Evolutionary conservation across 208 protist species (phyloP).

Genomic region (Borovskyia barvae): DNA sequence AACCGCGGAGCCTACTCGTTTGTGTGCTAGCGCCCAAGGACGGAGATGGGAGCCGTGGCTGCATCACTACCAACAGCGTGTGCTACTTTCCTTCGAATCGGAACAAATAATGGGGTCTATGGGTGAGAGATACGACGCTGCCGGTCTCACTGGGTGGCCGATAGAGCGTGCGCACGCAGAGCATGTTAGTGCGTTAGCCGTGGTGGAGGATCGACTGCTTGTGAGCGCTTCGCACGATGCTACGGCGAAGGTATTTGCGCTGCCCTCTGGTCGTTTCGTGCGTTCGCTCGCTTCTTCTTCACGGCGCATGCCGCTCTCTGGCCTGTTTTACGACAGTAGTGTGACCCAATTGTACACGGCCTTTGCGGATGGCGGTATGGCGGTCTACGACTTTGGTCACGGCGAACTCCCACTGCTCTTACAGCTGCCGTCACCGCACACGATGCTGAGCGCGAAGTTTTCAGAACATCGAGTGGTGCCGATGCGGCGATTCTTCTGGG

Average conservation of each 20-base stretch:
- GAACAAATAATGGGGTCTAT: constrained; percentile 3
- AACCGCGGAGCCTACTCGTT: background rate
- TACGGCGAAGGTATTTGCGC: constrained; percentile 60
- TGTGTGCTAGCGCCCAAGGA: background rate
- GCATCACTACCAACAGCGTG: constrained; percentile 14
- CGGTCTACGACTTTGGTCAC: constrained; percentile 37
- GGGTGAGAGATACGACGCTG: constrained; percentile 15
- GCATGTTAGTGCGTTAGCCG: constrained; percentile 38
- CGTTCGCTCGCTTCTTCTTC: constrained; percentile 30
- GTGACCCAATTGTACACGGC: constrained; percentile 35
- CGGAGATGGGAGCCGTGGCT: constrained; percentile 22
- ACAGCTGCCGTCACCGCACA: constrained; percentile 26
- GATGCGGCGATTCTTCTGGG: constrained; percentile 35
- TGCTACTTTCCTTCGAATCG: constrained; percentile 11
- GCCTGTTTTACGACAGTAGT: constrained; percentile 43
- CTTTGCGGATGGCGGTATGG: constrained; percentile 47
- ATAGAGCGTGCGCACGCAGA: constrained; percentile 50
- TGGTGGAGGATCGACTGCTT: constrained; percentile 62
- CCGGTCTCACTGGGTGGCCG: constrained; percentile 42
- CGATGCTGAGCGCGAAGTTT: constrained; percentile 28
- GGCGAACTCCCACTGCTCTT: constrained; percentile 27
- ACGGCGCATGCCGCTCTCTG: constrained; percentile 42
- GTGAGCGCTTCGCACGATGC: constrained; percentile 56
- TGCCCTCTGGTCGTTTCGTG: constrained; percentile 54
- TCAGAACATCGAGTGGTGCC: constrained; percentile 1